Evolutionary conservation across 345 rosid genomes (phyloP).

Genomic region (Moricandia moricandioides): DNA sequence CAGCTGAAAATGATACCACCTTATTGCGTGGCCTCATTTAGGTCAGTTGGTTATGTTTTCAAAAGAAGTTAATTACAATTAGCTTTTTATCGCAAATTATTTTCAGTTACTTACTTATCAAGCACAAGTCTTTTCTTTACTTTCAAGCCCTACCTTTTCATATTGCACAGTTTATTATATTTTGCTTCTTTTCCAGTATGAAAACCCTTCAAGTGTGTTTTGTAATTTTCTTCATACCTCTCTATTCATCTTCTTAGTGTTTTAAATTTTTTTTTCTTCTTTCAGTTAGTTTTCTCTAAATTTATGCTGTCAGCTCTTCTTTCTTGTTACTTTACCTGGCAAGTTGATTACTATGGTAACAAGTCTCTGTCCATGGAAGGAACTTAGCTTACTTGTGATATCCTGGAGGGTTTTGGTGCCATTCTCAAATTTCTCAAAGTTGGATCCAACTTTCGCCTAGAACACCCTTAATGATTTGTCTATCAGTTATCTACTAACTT

Average conservation of each 20-base stretch:
- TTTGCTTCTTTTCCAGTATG: neutral
- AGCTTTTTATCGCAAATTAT: neutral
- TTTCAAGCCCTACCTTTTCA: neutral
- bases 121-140: neutral
- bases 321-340: neutral
- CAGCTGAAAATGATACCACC: neutral
- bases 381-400: neutral
- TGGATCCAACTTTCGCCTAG: neutral
- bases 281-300: neutral
- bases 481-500: neutral
- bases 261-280: neutral
- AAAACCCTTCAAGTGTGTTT: neutral
- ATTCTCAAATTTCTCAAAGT: neutral
- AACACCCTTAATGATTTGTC: neutral
- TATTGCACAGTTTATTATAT: neutral
- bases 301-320: neutral
- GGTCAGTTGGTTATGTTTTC: neutral
- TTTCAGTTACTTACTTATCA: neutral
- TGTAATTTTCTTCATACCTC: neutral
- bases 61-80: neutral
- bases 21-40: slow-evolving; percentile 1
- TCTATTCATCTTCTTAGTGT: neutral
- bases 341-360: neutral
- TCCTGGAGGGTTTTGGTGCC: neutral
- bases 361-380: neutral